Evolutionary conservation across 176 grass and related monocot species (phyloP).

Genomic region (Cocos nucifera): DNA sequence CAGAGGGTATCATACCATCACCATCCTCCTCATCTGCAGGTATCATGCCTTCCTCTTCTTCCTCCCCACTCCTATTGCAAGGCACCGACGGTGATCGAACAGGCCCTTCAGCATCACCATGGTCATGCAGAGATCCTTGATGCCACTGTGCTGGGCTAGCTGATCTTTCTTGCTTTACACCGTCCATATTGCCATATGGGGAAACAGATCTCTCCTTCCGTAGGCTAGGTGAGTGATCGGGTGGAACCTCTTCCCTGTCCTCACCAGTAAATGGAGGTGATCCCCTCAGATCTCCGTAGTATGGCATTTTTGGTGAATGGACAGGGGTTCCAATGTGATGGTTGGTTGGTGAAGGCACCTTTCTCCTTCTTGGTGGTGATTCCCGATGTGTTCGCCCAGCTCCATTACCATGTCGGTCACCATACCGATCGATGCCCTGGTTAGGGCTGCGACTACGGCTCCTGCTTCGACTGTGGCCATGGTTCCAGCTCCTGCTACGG

Average conservation of each 20-base stretch:
- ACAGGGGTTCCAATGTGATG: conserved; percentile 19
- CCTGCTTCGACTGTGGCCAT: conserved; percentile 32
- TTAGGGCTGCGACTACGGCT: conserved; percentile 40
- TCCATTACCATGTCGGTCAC: conserved; percentile 24
- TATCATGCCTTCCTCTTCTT: conserved; percentile 65
- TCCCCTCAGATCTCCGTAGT: conserved; percentile 16
- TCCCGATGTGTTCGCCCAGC: conserved; percentile 17
- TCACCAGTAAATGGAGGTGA: conserved; percentile 13
- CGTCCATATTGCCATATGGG: conserved; percentile 33
- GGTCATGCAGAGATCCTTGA: conserved; percentile 2
- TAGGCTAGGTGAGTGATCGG: conserved; percentile 24
- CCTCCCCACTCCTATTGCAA: conserved; percentile 22
- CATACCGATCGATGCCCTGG: conserved; percentile 26
- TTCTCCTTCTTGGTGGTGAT: conserved; percentile 11
- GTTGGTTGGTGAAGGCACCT: conserved; percentile 19
- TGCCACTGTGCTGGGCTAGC: conserved; percentile 26
- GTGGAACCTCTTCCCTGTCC: conserved; percentile 40
- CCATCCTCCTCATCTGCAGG: conserved; percentile 50
- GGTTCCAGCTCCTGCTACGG: conserved; percentile 42
- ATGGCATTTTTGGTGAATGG: conserved; percentile 1
- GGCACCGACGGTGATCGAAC: conserved; percentile 4
- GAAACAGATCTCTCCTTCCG: conserved; percentile 26
- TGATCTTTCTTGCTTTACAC: conserved; percentile 33
- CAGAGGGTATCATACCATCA: conserved; percentile 35
- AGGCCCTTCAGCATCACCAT: conserved; percentile 16